phyloP scores from a whole-genome alignment of 1,284 basidiomycete genomes.

The Ganoderma multipileum region DNA sequence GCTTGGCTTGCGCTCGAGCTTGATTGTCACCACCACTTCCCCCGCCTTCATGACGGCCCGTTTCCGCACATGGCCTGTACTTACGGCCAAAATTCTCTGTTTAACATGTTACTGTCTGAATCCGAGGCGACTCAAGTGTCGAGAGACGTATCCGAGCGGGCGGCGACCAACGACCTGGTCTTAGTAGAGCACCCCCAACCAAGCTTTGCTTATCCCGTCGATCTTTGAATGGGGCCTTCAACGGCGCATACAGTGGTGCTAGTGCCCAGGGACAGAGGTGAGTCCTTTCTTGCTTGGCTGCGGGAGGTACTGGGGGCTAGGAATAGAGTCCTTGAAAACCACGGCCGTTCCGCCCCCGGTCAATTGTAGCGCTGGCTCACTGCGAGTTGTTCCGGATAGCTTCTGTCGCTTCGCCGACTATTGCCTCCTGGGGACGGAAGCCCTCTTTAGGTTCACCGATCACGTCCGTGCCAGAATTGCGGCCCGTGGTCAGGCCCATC shows the following conservation, averaged over 20 bases:
- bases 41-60: background rate
- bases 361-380: background rate
- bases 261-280: background rate
- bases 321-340: background rate
- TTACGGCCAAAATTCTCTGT: background rate
- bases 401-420: constrained; percentile 4
- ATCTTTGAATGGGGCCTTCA: background rate
- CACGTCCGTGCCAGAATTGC: background rate
- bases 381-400: background rate
- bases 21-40: background rate
- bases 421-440: background rate
- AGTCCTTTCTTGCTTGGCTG: background rate
- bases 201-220: background rate
- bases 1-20: background rate
- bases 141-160: background rate
- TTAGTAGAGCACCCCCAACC: background rate
- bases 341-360: background rate
- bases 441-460: background rate
- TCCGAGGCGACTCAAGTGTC: background rate
- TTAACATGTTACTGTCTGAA: background rate
- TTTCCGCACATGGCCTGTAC: background rate
- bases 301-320: background rate
- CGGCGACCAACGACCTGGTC: background rate
- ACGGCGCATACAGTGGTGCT: background rate
- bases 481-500: background rate